Percentiles rank a stretch among this genome's conserved stretches.
Evolutionary conservation across 495 filamentous ascomycete genomes (phyloP).

Genomic region (Aspergillus egyptiacus): DNA sequence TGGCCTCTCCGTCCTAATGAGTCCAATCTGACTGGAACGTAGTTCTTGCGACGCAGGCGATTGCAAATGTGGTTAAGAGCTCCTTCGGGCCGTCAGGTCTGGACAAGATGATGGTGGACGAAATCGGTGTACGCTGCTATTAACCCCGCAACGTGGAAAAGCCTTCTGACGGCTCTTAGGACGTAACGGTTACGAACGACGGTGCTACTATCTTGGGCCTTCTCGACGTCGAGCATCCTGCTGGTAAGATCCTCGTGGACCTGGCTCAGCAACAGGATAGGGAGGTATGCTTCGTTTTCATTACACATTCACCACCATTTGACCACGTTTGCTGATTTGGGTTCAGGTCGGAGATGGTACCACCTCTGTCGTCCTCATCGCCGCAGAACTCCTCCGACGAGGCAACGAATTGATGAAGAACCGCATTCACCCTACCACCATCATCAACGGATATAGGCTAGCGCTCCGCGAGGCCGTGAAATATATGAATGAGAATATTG

Average conservation of each 20-base stretch:
- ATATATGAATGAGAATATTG: constrained; percentile 98
- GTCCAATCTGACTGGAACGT: constrained; percentile 12
- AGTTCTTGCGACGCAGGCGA: constrained; percentile 94
- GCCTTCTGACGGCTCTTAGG: constrained; percentile 42
- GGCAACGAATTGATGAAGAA: constrained; percentile 99
- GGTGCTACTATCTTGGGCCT: constrained; percentile 93
- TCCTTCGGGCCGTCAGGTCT: constrained; percentile 96
- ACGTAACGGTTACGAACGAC: constrained; percentile 99
- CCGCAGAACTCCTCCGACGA: constrained; percentile 87
- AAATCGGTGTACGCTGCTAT: constrained; percentile 71
- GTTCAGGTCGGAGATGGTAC: constrained; percentile 86
- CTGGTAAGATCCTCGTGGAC: constrained; percentile 96
- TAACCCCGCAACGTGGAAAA: constrained; percentile 23
- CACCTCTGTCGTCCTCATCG: constrained; percentile 95
- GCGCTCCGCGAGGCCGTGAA: constrained; percentile 94
- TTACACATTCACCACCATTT: neutral
- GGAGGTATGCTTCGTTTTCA: constrained; percentile 50
- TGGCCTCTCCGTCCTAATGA: neutral
- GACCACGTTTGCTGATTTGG: constrained; percentile 16
- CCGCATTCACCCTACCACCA: constrained; percentile 98
- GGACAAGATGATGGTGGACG: constrained; percentile 99
- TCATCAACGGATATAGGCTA: constrained; percentile 96
- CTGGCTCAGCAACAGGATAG: constrained; percentile 98
- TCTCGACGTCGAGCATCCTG: constrained; percentile 94
- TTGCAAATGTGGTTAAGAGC: constrained; percentile 97